Conservation (phyloP, 495 filamentous ascomycete species). For the Trichoderma parareesei region DNA sequence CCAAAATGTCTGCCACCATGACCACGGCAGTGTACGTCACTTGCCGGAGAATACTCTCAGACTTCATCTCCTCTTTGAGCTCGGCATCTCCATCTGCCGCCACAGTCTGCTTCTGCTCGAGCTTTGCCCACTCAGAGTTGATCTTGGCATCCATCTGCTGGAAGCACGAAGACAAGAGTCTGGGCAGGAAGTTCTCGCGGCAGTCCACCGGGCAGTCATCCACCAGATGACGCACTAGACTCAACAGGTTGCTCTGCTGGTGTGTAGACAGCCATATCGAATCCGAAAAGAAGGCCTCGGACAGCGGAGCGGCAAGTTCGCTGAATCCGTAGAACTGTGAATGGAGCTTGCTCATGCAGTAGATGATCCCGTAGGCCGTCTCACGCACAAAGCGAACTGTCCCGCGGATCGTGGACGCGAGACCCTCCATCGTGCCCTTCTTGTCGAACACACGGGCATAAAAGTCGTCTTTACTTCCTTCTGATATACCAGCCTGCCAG, state of each 20-base stretch:
- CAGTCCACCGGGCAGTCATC: conserved; percentile 79
- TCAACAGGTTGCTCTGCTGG: conserved; percentile 83
- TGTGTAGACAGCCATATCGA: conserved; percentile 81
- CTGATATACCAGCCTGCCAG: conserved; percentile 97
- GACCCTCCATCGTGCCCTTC: conserved; percentile 81
- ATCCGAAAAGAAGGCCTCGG: conserved; percentile 76
- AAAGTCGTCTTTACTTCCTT: conserved; percentile 90
- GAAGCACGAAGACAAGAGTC: conserved; percentile 74
- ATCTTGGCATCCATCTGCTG: conserved; percentile 80
- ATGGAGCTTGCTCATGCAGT: conserved; percentile 81
- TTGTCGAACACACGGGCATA: conserved; percentile 86
- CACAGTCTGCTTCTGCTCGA: conserved; percentile 46
- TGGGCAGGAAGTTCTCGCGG: conserved; percentile 74
- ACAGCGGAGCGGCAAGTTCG: conserved; percentile 76
- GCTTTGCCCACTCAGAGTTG: conserved; percentile 73
- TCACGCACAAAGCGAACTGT: conserved; percentile 84
- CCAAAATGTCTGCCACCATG: conserved; percentile 79
- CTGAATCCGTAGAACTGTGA: conserved; percentile 81
- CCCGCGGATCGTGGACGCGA: conserved; percentile 86
- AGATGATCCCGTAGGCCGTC: conserved; percentile 85
- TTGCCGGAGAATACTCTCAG: conserved; percentile 91
- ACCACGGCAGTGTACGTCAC: conserved; percentile 85
- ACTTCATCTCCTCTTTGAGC: conserved; percentile 93
- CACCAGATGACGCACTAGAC: conserved; percentile 76
- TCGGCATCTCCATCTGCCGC: conserved; percentile 49